These are phyloP conservation scores for Phylloporus sp. DNA, from an alignment of 768 basidiomycete genomes.

Conservation along the genomic window DNA sequence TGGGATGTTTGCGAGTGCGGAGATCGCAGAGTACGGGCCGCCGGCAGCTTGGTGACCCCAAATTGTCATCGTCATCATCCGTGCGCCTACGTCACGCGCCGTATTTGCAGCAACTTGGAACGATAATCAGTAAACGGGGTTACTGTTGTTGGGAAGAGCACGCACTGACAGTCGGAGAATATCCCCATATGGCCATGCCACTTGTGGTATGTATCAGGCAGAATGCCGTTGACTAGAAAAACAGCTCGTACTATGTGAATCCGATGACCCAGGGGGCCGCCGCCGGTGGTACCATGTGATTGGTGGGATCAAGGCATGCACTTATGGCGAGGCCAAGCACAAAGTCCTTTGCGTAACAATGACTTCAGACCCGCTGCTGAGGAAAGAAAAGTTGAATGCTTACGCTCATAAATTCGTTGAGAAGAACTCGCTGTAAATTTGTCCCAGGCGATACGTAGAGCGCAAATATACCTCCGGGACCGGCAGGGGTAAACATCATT, in stretches of 20 bases:
- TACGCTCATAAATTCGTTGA: conserved; percentile 39
- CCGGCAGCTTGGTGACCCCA: conserved; percentile 53
- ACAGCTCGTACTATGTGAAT: conserved; percentile 49
- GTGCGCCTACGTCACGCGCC: conserved; percentile 64
- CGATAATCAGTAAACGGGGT: not conserved
- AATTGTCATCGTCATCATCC: conserved; percentile 56
- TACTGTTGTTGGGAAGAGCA: not conserved
- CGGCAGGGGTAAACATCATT: conserved; percentile 32
- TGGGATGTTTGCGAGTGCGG: conserved; percentile 63
- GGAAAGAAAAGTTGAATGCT: not conserved
- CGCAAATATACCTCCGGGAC: conserved; percentile 37
- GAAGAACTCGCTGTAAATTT: conserved; percentile 30
- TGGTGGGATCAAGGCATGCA: conserved; percentile 45
- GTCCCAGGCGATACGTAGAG: conserved; percentile 31
- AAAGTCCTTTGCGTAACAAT: conserved; percentile 9
- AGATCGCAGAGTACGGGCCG: conserved; percentile 53
- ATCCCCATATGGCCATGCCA: conserved; percentile 58
- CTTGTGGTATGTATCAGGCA: conserved; percentile 29
- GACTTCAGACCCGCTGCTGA: not conserved
- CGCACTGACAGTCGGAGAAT: conserved; percentile 43
- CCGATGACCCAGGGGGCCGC: conserved; percentile 49
- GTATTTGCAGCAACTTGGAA: conserved; percentile 54
- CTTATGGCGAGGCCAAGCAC: conserved; percentile 21
- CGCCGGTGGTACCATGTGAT: conserved; percentile 50
- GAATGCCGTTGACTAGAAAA: not conserved